Base-by-base conservation (phyloP, 768 basidiomycete species). In the Podaxis sp. region DNA sequence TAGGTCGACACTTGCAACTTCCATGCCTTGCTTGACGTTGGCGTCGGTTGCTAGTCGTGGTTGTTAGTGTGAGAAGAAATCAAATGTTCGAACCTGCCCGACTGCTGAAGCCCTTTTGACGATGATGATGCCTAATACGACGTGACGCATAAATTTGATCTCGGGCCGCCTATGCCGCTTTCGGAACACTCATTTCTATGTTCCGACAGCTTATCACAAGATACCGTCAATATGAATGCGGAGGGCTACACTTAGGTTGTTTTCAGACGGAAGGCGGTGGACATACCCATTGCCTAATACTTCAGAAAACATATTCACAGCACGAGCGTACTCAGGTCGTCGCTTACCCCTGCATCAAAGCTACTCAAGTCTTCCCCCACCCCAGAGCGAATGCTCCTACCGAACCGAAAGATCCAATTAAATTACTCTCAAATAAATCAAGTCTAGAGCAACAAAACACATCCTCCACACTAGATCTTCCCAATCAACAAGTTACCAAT, bases 401-500 rank as follows among this genome's bases (percentile, higher is more conserved):
- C 3, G 28, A 28, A 28, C 28, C 28, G 28, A 28, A 28, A 28
- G 28, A 6, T 28, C 13, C 15, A 49, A 49, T 49, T 9, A 49
- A 49, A 26, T 28, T 49, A 49, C 19, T 19, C 5, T 4, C 11
- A 19, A 22, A 22, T 19, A 49, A 49, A 49, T 19, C 15, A 26
- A 26, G 19, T 26, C n/a, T 26, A 51, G 24, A 26, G 44, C 44
- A 46, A 17, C 44, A 2, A 46, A 33, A 9, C 30, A 19, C 44
- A 46, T n/a, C 13, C 44, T 24, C 19, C 22, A 22, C 22, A 24
- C 15, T 82, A 99, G 57, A 99, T 92, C 78, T 99, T 99, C 42
- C 92, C 93, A 59, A 89, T 79, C 12, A 95, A 75, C 30, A 97
- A 72, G 70, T 99, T 99, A 63, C 75, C 79, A 59, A 89, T 75